Evolutionary conservation across 345 rosid species (phyloP), one percentile per base, ranked within the genome.

Genomic region (Corymbia maculata): DNA sequence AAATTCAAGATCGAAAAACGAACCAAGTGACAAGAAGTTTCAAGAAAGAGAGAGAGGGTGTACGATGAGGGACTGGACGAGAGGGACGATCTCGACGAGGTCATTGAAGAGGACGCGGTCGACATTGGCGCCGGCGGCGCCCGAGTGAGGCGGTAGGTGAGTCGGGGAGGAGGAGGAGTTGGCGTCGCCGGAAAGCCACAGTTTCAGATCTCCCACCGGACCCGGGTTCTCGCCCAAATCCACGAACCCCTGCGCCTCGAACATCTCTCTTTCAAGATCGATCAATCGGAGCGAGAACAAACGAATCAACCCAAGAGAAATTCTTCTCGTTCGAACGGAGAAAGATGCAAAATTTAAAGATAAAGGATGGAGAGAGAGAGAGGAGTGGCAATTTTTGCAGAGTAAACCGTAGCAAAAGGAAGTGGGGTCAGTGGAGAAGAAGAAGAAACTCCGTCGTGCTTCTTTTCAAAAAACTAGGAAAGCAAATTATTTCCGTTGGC

Each of bases 81-180:
- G 99, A 88, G 98, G 98, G 92, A 97, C 94, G 88, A 98, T 95
- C 88, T 95, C 97, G 87, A 95, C 99, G 51, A 98, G 98, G 88
- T 96, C 97, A 52, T 96, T 95, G 88, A 92, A 95, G 86, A 97
- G 98, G 90, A 89, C 94, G 57, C 93, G 98, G 92, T 96, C 97
- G 45, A 98, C 89, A 89, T 92, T 94, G 88, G 88, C 92, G 7
- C 91, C 90, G 36, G 91, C 88, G 15, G 61, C 79, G 89, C 75
- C 7, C 85, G 94, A 89, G 47, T 89, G 91, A 89, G 86, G 19
- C 51, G 70, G 91, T 21, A 52, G 88, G 86, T 91, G 96, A 91
- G 92, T 93, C 49, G 94, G 94, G 55, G 95, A 92, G 14, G 93
- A 87, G 61, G 61, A 24, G 61, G 61, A 55, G 89, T 89, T 90